Evolutionary conservation across 495 filamentous ascomycete genomes (phyloP), one percentile per base, ranked within the genome.

Genomic region (Schizothecium vesticola): DNA sequence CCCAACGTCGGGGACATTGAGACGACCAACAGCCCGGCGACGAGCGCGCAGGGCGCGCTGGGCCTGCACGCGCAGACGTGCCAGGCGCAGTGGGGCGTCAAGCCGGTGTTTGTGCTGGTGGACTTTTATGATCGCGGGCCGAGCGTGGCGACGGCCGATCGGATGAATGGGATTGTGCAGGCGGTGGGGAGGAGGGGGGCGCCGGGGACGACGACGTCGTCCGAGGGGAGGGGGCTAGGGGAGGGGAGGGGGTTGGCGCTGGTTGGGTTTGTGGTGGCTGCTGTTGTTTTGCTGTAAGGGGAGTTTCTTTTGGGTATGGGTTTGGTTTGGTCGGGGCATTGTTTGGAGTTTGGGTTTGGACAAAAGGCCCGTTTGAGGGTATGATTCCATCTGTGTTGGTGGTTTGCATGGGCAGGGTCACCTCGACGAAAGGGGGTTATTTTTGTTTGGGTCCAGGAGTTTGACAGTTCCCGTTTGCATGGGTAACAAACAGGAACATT

Each of bases 111-210:
- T 56, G 77, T 91, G 36, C 77, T 92, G 31, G 83, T 89, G 21
- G 90, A 93, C 76, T 92, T 91, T 77, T 88, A 84, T 61, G 86
- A 89, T 74, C 74, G 85, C 59, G 89, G 89, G 0, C 79, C 83
- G n/a, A 76, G 83, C n/a, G 84, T 90, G 59, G 73, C 73, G 9
- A 83, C 85, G 6, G 87, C 89, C 64, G 82, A 87, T 72, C 65
- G 66, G 51, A 57, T 90, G 67, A 92, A 91, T 78, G 84, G 86
- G 29, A 78, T 91, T 61, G 57, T 59, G 3, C 31, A 56, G 19
- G 71, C 60, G 3, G 80, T 80, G 23, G 72, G 81, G 43, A 75
- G 70, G n/a, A 75, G 64, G 19, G 69, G 65, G 10, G 66, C 62
- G 63, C 55, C 21, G 26, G 26, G 29, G 64, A 25, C 12, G 10